Evolutionary conservation across 106 monocot genomes (phyloP).

Genomic region (Xerophyta viscosa): DNA sequence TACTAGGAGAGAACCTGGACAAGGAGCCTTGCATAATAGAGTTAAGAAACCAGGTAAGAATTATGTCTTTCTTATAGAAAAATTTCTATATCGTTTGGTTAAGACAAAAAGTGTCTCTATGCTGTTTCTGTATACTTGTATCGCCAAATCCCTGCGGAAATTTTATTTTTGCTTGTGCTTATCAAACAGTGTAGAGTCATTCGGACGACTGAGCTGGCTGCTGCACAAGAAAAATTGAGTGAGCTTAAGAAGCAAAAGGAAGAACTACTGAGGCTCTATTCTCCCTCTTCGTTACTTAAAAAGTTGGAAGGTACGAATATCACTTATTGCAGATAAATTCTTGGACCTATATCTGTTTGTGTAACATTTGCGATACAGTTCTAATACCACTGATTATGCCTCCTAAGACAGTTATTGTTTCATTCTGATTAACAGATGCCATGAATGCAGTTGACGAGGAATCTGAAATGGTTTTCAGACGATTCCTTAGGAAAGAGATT

Average conservation of each 20-base stretch:
- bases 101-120: background rate
- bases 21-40: constrained; percentile 71
- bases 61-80: no score
- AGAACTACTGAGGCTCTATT: constrained; percentile 33
- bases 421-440: no score
- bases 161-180: no score
- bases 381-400: no score
- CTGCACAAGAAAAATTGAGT: constrained; percentile 62
- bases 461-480: constrained; percentile 3
- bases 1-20: constrained; percentile 74
- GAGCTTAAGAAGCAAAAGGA: constrained; percentile 65
- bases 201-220: constrained; percentile 66
- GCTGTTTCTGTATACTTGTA: no score
- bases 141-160: no score
- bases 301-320: constrained; percentile 61
- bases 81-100: no score
- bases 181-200: constrained; percentile 56
- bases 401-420: no score
- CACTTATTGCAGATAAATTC: no score
- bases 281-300: constrained; percentile 36
- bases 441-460: constrained; percentile 11
- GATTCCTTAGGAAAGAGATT: constrained; percentile 6
- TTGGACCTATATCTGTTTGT: no score
- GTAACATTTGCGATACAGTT: no score
- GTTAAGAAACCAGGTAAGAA: constrained; percentile 60